These are phyloP conservation scores for Dryas drummondii DNA, from an alignment of 306 rosid genomes.

Conservation along the genomic window DNA sequence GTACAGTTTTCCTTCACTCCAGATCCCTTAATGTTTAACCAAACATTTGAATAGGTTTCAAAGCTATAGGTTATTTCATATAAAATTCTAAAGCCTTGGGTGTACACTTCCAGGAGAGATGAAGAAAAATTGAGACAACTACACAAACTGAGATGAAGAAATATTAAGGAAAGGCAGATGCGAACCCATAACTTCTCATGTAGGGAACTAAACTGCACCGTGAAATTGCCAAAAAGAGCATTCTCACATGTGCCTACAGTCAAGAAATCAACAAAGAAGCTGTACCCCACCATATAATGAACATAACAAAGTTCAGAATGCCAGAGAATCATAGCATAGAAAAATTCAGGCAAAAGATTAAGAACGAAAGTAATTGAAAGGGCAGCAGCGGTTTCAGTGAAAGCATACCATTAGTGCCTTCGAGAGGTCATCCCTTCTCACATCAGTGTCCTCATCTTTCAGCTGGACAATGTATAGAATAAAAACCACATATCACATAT, in stretches of 20 bases:
- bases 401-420: constrained; percentile 78
- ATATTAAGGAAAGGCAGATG: neutral
- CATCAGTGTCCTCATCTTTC: constrained; percentile 54
- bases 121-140: neutral
- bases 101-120: neutral
- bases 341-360: constrained; percentile 6
- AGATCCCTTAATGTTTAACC: neutral
- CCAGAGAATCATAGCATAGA: constrained; percentile 16
- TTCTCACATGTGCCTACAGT: neutral
- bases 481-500: constrained; percentile 31
- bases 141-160: neutral
- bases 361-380: neutral
- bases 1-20: constrained; percentile 2
- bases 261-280: neutral
- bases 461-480: constrained; percentile 43
- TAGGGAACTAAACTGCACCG: neutral
- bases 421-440: constrained; percentile 77
- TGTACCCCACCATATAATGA: neutral
- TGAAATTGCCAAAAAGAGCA: neutral
- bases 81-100: neutral
- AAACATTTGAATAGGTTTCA: neutral
- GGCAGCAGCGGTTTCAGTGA: constrained; percentile 14
- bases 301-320: constrained; percentile 1
- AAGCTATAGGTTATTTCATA: neutral
- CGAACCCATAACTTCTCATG: constrained; percentile 2